Evolutionary conservation across 768 basidiomycete species (phyloP).

Genomic region (Podaxis sp.): DNA sequence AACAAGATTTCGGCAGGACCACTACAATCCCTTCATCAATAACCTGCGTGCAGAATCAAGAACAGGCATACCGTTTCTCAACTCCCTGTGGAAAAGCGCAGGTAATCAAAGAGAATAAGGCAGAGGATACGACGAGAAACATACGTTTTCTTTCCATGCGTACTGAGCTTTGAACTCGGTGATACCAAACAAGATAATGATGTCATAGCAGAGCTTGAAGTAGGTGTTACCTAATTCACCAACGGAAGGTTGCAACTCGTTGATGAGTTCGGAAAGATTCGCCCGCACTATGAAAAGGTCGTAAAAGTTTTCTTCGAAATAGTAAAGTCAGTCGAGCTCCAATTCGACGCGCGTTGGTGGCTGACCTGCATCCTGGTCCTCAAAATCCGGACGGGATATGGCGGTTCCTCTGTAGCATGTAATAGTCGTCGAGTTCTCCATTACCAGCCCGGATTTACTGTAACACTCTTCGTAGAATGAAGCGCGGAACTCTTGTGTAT

Average conservation of each 20-base stretch:
- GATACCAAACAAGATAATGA: slow-evolving; percentile 18
- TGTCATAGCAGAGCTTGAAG: slow-evolving; percentile 18
- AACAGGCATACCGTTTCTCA: slow-evolving; percentile 19
- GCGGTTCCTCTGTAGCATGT: slow-evolving; percentile 22
- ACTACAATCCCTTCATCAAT: not conserved
- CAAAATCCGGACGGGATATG: slow-evolving; percentile 18
- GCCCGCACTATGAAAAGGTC: slow-evolving; percentile 4
- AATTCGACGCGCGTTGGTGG: not conserved
- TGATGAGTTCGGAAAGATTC: slow-evolving; percentile 14
- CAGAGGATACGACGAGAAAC: not conserved
- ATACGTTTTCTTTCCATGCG: slow-evolving; percentile 17
- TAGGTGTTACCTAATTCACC: slow-evolving; percentile 6
- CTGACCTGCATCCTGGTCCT: slow-evolving; percentile 22
- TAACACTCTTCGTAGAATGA: slow-evolving; percentile 5
- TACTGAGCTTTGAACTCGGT: slow-evolving; percentile 20
- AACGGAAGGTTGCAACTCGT: not conserved
- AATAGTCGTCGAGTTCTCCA: slow-evolving; percentile 12
- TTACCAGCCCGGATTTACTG: slow-evolving; percentile 9
- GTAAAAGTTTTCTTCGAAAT: slow-evolving; percentile 13
- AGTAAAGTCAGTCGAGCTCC: slow-evolving; percentile 12
- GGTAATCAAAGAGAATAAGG: not conserved
- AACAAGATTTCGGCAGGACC: slow-evolving; percentile 19
- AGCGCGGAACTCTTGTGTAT: slow-evolving; percentile 21
- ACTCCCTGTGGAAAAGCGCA: slow-evolving; percentile 14
- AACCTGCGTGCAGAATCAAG: too few species aligned